Evolutionary conservation across 2,329 filamentous ascomycete species (phyloP).

Genomic region (Fusarium proliferatum): DNA sequence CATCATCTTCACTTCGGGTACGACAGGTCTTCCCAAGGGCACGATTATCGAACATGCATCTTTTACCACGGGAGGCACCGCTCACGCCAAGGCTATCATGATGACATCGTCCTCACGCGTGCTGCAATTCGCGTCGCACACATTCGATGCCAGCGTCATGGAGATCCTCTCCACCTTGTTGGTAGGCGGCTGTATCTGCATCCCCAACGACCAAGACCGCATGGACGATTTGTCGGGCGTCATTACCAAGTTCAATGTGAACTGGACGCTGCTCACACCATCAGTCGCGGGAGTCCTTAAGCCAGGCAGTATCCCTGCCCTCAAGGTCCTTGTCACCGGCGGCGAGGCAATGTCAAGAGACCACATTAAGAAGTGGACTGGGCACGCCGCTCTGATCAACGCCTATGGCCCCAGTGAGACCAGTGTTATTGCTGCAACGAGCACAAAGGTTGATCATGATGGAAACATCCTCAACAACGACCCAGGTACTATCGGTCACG

Average conservation of each 20-base stretch:
- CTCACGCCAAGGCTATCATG: constrained; percentile 30
- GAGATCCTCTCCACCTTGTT: constrained; percentile 39
- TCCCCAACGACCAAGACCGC: constrained; percentile 29
- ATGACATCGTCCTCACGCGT: constrained; percentile 29
- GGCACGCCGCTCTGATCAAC: constrained; percentile 24
- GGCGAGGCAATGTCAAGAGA: constrained; percentile 27
- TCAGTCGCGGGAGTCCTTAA: constrained; percentile 27
- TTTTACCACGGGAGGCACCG: constrained; percentile 11
- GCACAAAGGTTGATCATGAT: constrained; percentile 2
- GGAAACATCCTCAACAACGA: background rate
- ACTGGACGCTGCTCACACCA: constrained; percentile 35
- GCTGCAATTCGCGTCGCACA: constrained; percentile 26
- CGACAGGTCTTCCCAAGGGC: constrained; percentile 33
- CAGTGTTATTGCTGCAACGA: constrained; percentile 8
- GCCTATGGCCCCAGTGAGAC: constrained; percentile 32
- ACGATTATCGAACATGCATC: constrained; percentile 34
- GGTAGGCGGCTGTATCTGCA: constrained; percentile 30
- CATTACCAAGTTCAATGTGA: constrained; percentile 17
- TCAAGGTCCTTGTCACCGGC: constrained; percentile 18
- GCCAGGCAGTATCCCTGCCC: constrained; percentile 10
- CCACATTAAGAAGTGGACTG: constrained; percentile 25
- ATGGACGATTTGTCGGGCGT: constrained; percentile 25
- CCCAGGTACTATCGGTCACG: constrained; percentile 10
- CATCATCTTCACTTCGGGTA: constrained; percentile 39
- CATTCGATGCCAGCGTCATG: constrained; percentile 35